Percentiles rank a stretch among this genome's conserved stretches.
Conservation (phyloP, 139 green algal genomes). For the Raphidocelis subcapitata region DNA sequence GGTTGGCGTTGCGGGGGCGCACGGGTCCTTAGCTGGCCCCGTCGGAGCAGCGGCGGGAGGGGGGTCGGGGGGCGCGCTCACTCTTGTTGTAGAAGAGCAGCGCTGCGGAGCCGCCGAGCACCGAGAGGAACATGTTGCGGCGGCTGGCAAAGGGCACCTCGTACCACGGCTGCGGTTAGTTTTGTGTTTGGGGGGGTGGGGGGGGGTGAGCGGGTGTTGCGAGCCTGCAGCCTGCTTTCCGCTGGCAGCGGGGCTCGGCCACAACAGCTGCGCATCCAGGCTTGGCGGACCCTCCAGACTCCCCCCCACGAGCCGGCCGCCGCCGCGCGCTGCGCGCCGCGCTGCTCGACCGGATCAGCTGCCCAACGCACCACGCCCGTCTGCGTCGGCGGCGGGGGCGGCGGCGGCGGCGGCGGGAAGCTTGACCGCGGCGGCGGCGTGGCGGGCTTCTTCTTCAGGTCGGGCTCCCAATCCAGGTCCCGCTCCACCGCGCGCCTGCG, state of each 20-base stretch:
- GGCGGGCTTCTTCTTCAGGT: conserved; percentile 6
- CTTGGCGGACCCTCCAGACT: no score
- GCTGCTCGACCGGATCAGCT: no score
- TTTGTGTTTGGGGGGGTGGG: no score
- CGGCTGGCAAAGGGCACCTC: conserved; percentile 37
- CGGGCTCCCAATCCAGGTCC: conserved; percentile 50
- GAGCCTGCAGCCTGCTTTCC: no score
- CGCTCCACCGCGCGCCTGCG: conserved; percentile 39
- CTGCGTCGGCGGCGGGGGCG: conserved; percentile 20
- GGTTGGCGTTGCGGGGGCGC: no score
- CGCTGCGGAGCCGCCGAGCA: conserved; percentile 39
- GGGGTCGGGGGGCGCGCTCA: conserved; percentile 34
- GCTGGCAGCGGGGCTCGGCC: no score
- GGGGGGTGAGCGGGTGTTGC: no score
- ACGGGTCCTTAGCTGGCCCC: no score
- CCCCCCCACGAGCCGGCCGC: no score
- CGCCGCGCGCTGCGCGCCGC: no score
- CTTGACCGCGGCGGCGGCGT: not conserved
- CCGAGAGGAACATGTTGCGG: conserved; percentile 40
- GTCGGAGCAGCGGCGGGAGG: no score
- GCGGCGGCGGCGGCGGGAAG: conserved; percentile 26
- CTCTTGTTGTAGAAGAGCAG: conserved; percentile 49
- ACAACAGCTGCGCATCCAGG: no score
- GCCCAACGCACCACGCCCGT: conserved; percentile 1
- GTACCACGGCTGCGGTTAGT: conserved; percentile 21